Base-by-base conservation (phyloP, 176 grass and related monocot genomes). In the Juncus effusus region DNA sequence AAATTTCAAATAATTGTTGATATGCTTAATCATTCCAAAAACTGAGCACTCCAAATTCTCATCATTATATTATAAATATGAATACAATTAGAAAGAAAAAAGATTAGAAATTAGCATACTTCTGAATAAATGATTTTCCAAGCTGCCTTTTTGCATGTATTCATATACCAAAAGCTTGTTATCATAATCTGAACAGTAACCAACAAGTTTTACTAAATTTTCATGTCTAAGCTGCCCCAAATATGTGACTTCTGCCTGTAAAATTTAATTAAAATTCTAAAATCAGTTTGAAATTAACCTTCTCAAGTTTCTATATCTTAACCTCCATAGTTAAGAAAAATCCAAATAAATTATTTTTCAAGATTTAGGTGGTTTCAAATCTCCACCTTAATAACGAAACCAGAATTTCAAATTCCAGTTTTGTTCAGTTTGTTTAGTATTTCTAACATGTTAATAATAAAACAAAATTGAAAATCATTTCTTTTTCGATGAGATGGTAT, bases 61-160 rank as follows among this genome's bases (percentile, higher is more conserved):
- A 37, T 65, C 36, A 57, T 57, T 12, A 50, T 6, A 37, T n/a
- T 3, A 37, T 67, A 10, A 3, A 38, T 53, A 36, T 36, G 10
- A 28, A 54, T 54, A 37, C 7, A 10, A 14, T 4, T 56, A 41
- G 41, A 70, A 58, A 41, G 14, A 64, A 45, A 45, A 10, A 40
- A 13, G 15, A 40, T 5, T 38, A 39, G 10, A 39, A 1, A 59
- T 71, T n/a, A 19, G 64, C 79, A 59, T 81, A 59, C 87, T 87
- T 39, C 79, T 87, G 84, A 96, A 96, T 5, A 96, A 81, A 67
- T 96, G 91, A 70, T 96, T 96, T 80, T 96, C 91, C 41, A 96
- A 83, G 87, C 81, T 96, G 56, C 91, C 87, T 42, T 83, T 74
- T 1, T 45, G 81, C 91, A 96, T 91, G 84, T 85, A 88, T 62